Evolutionary conservation across 2,329 filamentous ascomycete genomes (phyloP).

Genomic region (Aspergillus ochraceus): DNA sequence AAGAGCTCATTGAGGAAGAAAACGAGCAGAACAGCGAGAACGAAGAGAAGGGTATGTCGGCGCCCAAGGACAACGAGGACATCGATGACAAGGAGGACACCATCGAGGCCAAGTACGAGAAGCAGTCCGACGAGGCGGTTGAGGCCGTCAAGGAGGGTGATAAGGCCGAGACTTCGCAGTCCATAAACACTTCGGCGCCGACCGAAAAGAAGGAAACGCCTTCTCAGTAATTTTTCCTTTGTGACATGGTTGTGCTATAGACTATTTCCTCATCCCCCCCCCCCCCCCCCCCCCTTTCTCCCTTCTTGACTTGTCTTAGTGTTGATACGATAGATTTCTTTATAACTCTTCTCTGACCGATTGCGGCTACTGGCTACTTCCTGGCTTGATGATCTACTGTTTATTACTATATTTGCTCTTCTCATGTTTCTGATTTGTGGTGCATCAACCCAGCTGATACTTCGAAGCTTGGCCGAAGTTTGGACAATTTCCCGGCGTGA

Average conservation of each 20-base stretch:
- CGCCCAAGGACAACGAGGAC: slow-evolving; percentile 81
- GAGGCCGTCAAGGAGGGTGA: slow-evolving; percentile 43
- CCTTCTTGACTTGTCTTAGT: slow-evolving; percentile 18
- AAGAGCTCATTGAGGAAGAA: slow-evolving; percentile 96
- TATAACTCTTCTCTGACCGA: not conserved
- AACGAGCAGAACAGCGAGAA: slow-evolving; percentile 86
- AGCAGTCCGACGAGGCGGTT: slow-evolving; percentile 49
- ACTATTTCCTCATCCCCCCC: slow-evolving; percentile 11
- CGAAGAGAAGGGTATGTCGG: slow-evolving; percentile 70
- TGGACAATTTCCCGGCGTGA: not conserved
- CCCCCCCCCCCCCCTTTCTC: slow-evolving; percentile 16
- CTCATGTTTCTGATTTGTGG: slow-evolving; percentile 1
- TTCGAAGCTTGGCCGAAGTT: not conserved
- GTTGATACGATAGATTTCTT: slow-evolving; percentile 23
- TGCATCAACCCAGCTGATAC: slow-evolving; percentile 1
- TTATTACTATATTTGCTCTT: not conserved
- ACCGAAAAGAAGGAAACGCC: slow-evolving; percentile 29
- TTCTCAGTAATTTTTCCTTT: slow-evolving; percentile 5
- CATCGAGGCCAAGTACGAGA: slow-evolving; percentile 48
- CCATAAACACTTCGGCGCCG: slow-evolving; percentile 15
- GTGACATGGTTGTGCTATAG: slow-evolving; percentile 6
- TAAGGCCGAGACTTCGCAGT: slow-evolving; percentile 30
- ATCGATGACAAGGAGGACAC: slow-evolving; percentile 89
- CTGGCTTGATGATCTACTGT: not conserved
- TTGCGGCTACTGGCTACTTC: not conserved